Evolutionary conservation across 805 yeast genomes (phyloP), one percentile per base, ranked within the genome.

Genomic region (Barnettozyma salicaria): DNA sequence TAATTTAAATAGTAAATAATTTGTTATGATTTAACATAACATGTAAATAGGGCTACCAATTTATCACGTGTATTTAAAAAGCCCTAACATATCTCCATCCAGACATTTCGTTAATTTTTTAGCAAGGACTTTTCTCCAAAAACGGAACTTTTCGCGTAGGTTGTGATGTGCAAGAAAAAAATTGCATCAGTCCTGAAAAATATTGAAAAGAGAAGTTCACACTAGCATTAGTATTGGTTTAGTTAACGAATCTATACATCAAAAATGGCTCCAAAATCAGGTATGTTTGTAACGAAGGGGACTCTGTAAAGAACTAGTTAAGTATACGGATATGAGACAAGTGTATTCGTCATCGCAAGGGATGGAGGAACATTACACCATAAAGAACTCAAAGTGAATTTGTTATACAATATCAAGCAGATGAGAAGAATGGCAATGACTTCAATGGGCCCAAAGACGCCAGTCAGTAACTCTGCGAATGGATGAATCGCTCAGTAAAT

Each of bases 241-340:
- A 18, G 27, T 24, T 21, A 31, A 43, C 26, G 34, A 28, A 28
- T 29, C 34, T 45, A 49, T 44, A 44, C 39, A 45, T 43, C 42
- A 42, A 63, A 60, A 56, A 67, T 67, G 72, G 72, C 73, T 59
- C 63, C 68, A 54, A 71, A 69, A 63, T 60, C 73, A 65, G 82
- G 82, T 66, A 65, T 63, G 69, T 63, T 25, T n/a, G 14, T 31
- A 3, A 7, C 20, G 18, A 22, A 9, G 25, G 22, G 30, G 10
- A 13, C 12, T 6, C 22, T 20, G 19, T 21, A 13, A 12, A 26
- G 25, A 23, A 21, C 16, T 10, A 14, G 18, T 29, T 19, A 10
- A 17, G 19, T 12, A n/a, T 16, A 18, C 12, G 12, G 13, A 27
- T 28, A 8, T 22, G 14, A 13, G 65, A 64, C 67, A 38, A 14